phyloP scores from a whole-genome alignment of 2,329 filamentous ascomycete species.

The Claviceps sp. region DNA sequence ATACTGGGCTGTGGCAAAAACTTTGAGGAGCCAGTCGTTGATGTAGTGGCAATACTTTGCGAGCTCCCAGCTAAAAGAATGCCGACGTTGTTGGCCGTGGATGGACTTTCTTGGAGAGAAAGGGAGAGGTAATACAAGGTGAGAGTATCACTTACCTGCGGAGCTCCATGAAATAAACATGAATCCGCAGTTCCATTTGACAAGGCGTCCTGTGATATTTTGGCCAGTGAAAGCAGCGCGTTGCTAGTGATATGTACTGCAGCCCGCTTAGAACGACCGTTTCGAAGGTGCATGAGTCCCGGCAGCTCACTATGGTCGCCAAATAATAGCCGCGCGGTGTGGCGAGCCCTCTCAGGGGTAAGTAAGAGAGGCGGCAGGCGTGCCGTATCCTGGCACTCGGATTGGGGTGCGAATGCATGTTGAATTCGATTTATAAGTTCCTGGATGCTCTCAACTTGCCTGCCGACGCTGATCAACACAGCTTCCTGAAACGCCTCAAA shows the following conservation, averaged over 20 bases:
- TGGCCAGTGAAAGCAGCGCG: slow-evolving; percentile 82
- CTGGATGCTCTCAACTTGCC: slow-evolving; percentile 55
- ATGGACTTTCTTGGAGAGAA: slow-evolving; percentile 88
- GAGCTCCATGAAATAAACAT: slow-evolving; percentile 44
- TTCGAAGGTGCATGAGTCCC: slow-evolving; percentile 59
- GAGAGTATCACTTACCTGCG: slow-evolving; percentile 80
- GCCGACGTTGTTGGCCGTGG: slow-evolving; percentile 94
- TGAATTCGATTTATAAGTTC: slow-evolving; percentile 71
- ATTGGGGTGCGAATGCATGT: slow-evolving; percentile 42
- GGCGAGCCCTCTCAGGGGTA: slow-evolving; percentile 68
- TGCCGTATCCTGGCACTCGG: slow-evolving; percentile 7
- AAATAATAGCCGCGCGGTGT: slow-evolving; percentile 76
- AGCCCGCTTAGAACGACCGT: slow-evolving; percentile 59
- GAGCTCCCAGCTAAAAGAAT: slow-evolving; percentile 94
- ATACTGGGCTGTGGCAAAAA: slow-evolving; percentile 30
- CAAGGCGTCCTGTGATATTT: slow-evolving; percentile 96
- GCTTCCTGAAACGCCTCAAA: slow-evolving; percentile 90
- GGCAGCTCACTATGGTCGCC: slow-evolving; percentile 61
- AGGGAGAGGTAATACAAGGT: slow-evolving; percentile 91
- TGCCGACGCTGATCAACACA: slow-evolving; percentile 74
- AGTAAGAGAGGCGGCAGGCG: slow-evolving; percentile 53
- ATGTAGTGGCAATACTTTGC: slow-evolving; percentile 36
- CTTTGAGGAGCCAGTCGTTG: slow-evolving; percentile 6
- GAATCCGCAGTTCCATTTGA: slow-evolving; percentile 52
- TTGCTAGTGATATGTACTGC: slow-evolving; percentile 92